phyloP scores from a whole-genome alignment of 73 alveolate species.

The Blepharisma stoltei region DNA sequence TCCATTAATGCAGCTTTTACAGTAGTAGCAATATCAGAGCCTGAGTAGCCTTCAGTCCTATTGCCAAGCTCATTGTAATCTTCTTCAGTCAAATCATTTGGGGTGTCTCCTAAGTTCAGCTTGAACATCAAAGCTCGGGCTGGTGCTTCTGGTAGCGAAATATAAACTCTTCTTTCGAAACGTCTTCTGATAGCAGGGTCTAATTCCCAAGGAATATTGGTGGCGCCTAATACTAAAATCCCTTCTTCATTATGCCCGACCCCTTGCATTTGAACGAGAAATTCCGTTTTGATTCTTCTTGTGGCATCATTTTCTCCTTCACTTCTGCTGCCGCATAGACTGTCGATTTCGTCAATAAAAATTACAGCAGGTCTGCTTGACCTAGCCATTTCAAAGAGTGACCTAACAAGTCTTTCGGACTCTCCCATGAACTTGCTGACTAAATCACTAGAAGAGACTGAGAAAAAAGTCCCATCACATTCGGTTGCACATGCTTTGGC shows the following conservation, averaged over 20 bases:
- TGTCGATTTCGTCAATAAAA: slow-evolving; percentile 97
- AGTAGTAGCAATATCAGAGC: slow-evolving; percentile 75
- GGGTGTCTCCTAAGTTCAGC: slow-evolving; percentile 74
- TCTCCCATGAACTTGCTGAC: slow-evolving; percentile 84
- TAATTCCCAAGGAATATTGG: slow-evolving; percentile 98
- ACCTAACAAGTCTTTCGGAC: slow-evolving; percentile 88
- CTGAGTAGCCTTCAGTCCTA: slow-evolving; percentile 77
- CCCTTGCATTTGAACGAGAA: slow-evolving; percentile 96
- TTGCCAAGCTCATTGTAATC: slow-evolving; percentile 71
- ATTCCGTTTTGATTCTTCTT: slow-evolving; percentile 94
- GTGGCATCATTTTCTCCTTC: slow-evolving; percentile 97
- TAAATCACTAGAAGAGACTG: slow-evolving; percentile 79
- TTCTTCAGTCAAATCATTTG: slow-evolving; percentile 79
- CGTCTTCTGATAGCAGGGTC: slow-evolving; percentile 98
- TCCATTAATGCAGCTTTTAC: slow-evolving; percentile 72
- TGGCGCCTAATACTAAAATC: slow-evolving; percentile 96
- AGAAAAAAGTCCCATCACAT: slow-evolving; percentile 96
- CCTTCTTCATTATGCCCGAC: slow-evolving; percentile 92
- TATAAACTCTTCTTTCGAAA: slow-evolving; percentile 97
- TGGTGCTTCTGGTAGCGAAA: slow-evolving; percentile 88
- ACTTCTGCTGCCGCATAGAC: slow-evolving; percentile 88
- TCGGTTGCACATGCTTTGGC: slow-evolving; percentile 99
- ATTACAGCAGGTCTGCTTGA: slow-evolving; percentile 96
- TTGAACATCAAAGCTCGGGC: slow-evolving; percentile 79
- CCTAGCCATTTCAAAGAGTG: slow-evolving; percentile 95